phyloP scores from a whole-genome alignment of 768 basidiomycete species.

The Mycena crocata region DNA sequence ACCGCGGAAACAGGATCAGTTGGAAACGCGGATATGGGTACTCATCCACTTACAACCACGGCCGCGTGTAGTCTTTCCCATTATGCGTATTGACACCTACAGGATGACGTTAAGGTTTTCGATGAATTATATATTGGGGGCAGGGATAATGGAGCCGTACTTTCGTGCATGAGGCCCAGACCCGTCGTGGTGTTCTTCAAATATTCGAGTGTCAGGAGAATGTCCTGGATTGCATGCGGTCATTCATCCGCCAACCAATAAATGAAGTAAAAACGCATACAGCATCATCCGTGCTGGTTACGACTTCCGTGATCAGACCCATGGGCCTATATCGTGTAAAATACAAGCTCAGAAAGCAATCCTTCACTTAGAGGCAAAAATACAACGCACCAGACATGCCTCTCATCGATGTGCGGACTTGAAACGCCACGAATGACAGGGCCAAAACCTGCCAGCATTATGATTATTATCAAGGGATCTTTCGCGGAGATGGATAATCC shows the following conservation, averaged over 20 bases:
- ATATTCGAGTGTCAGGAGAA: constrained; percentile 28
- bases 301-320: constrained; percentile 31
- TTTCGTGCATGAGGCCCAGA: constrained; percentile 31
- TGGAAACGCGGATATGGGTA: no score
- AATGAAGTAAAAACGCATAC: neutral
- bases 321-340: constrained; percentile 28
- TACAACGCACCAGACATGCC: constrained; percentile 29
- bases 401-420: constrained; percentile 31
- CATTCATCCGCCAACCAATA: neutral
- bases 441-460: constrained; percentile 13
- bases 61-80: constrained; percentile 23
- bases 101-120: neutral
- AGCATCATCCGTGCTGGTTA: constrained; percentile 23
- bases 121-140: neutral
- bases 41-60: no score
- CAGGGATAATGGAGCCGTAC: constrained; percentile 1
- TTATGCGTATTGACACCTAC: constrained; percentile 23
- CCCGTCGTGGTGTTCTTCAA: constrained; percentile 33
- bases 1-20: no score
- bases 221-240: constrained; percentile 8
- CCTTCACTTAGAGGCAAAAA: neutral
- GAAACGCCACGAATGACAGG: constrained; percentile 31
- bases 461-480: neutral
- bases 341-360: no score
- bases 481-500: neutral